Percentiles rank a stretch among this genome's conserved stretches.
Conservation (phyloP, 108 stramenopile species). For the Fistulifera solaris region DNA sequence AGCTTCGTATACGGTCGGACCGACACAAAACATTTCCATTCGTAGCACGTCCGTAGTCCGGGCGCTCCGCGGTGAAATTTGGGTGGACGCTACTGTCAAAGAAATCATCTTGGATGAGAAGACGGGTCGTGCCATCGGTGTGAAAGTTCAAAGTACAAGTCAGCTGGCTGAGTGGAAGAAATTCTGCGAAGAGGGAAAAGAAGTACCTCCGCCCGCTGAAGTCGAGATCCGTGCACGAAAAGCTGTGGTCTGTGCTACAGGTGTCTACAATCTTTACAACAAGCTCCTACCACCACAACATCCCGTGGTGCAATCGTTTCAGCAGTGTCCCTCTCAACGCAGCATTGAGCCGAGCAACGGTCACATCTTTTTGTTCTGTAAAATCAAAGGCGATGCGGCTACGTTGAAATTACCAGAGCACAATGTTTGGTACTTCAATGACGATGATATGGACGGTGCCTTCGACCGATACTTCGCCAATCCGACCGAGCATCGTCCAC, state of each 20-base stretch:
- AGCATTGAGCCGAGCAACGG: conserved; percentile 33
- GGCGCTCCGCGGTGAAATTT: conserved; percentile 35
- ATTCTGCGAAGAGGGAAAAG: conserved; percentile 12
- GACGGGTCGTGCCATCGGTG: conserved; percentile 35
- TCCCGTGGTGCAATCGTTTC: conserved; percentile 32
- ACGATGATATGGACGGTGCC: conserved; percentile 42
- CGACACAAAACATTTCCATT: conserved; percentile 45
- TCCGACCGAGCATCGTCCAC: conserved; percentile 41
- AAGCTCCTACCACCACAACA: conserved; percentile 37
- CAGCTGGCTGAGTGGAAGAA: conserved; percentile 35
- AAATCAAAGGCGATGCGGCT: conserved; percentile 38
- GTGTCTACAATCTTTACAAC: conserved; percentile 41
- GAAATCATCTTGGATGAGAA: conserved; percentile 32
- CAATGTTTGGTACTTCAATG: conserved; percentile 54
- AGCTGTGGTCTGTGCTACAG: conserved; percentile 40
- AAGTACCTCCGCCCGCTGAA: background rate
- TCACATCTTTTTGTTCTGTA: conserved; percentile 42
- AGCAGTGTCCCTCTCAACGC: conserved; percentile 20
- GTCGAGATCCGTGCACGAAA: conserved; percentile 34
- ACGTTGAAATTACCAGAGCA: conserved; percentile 32
- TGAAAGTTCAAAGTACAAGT: conserved; percentile 34
- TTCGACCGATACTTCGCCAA: conserved; percentile 43
- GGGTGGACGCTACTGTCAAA: conserved; percentile 41
- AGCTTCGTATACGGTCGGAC: conserved; percentile 33
- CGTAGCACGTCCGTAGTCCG: conserved; percentile 28